phyloP scores from a whole-genome alignment of 306 rosid genomes.

The Oxytropis ochrocephala region DNA sequence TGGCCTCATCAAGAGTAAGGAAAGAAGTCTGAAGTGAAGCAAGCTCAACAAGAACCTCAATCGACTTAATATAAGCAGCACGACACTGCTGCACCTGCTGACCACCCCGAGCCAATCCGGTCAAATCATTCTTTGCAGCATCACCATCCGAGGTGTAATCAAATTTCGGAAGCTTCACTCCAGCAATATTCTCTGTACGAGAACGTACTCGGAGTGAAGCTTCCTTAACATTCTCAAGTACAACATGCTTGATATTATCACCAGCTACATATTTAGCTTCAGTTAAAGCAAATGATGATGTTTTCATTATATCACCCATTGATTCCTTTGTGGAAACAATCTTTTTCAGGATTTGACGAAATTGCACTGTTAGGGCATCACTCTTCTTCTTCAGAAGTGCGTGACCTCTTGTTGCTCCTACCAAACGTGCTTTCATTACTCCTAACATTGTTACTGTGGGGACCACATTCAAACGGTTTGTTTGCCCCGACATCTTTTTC shows the following conservation, averaged over 20 bases:
- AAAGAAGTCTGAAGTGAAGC: conserved; percentile 95
- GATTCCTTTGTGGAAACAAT: conserved; percentile 90
- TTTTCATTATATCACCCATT: conserved; percentile 92
- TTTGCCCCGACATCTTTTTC: conserved; percentile 67
- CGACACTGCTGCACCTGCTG: conserved; percentile 94
- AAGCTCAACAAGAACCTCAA: conserved; percentile 93
- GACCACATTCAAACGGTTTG: conserved; percentile 86
- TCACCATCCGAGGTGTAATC: conserved; percentile 65
- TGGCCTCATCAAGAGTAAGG: conserved; percentile 85
- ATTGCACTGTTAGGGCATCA: conserved; percentile 87
- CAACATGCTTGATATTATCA: conserved; percentile 78
- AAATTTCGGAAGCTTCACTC: conserved; percentile 89
- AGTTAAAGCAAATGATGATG: conserved; percentile 74
- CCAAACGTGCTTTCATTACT: conserved; percentile 69
- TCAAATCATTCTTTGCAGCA: conserved; percentile 69
- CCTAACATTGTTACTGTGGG: conserved; percentile 97
- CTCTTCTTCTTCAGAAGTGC: conserved; percentile 98
- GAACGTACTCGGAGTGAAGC: conserved; percentile 84
- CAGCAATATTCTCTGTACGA: conserved; percentile 78
- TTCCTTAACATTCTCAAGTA: conserved; percentile 74
- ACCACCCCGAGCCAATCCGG: conserved; percentile 93
- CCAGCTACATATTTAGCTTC: conserved; percentile 97
- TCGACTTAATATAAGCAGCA: conserved; percentile 72
- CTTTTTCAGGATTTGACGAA: conserved; percentile 76
- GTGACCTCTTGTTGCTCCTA: conserved; percentile 93